Base-by-base conservation (phyloP, 2,329 filamentous ascomycete species). In the Hypoxylon sp. region DNA sequence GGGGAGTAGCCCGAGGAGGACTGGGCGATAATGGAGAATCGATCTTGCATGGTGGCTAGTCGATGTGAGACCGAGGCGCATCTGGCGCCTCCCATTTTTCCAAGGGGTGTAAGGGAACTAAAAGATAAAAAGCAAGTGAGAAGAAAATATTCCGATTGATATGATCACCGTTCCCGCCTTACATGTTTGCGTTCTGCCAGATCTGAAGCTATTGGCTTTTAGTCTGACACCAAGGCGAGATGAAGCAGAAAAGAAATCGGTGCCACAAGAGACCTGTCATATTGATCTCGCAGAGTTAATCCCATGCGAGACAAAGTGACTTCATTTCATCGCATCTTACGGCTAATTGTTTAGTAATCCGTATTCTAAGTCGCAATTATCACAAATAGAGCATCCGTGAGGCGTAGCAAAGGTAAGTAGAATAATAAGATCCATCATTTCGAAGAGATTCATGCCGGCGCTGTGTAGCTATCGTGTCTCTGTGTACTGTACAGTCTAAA, bases 401-500 rank as follows among this genome's bases (percentile, higher is more conserved):
- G 23, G 21, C 43, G 17, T 14, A 5, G 13, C 14, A 38, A 21
- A 62, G 34, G 25, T 46, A 56, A 3, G 49, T 48, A 55, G 56
- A 62, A 67, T 48, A 69, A 74, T 72, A 62, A 74, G 71, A 73
- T 75, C 71, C 66, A 73, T 76, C 72, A 65, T 73, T 75, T 62
- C 62, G 51, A 70, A 72, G 52, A 75, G 72, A 72, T 71, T 76
- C 72, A 67, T 75, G 64, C 65, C 68, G 68, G 72, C 64, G 75
- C 75, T 77, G 74, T 75, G 75, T 73, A 76, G 75, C 75, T 75
- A 73, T 74, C 72, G 69, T 77, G 71, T 72, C 72, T 73, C 62
- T 76, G 62, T 73, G 71, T 77, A 78, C 69, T 77, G 74, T 78
- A 78, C 76, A 78, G 75, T 78, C 76, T 78, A 78, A 77, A 74